These are phyloP conservation scores for Diaporthe ampelina DNA, from an alignment of 2,329 filamentous ascomycete species.

Conservation along the genomic window DNA sequence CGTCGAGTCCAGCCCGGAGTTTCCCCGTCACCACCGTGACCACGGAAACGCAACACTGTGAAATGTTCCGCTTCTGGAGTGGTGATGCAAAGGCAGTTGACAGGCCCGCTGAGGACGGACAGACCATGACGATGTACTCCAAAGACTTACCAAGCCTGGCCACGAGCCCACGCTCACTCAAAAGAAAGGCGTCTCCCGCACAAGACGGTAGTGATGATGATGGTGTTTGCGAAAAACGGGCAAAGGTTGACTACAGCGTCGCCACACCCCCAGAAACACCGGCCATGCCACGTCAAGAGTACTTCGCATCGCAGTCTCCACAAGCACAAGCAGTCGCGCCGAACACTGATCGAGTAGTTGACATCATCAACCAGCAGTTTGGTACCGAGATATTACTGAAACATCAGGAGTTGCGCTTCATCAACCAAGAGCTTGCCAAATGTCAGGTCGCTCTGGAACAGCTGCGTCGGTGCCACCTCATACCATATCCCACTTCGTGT, in stretches of 20 bases:
- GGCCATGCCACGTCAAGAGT: constrained; percentile 43
- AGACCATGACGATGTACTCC: constrained; percentile 52
- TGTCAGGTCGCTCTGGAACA: constrained; percentile 95
- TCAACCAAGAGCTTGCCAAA: constrained; percentile 96
- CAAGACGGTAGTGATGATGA: constrained; percentile 48
- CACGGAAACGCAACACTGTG: constrained; percentile 55
- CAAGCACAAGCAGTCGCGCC: constrained; percentile 52
- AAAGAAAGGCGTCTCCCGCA: constrained; percentile 56
- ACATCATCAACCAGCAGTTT: constrained; percentile 82
- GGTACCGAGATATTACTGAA: constrained; percentile 93
- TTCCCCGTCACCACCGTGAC: constrained; percentile 42
- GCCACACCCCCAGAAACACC: constrained; percentile 46
- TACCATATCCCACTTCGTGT: constrained; percentile 85
- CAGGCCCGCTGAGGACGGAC: constrained; percentile 57
- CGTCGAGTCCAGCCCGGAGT: constrained; percentile 14
- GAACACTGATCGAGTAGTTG: constrained; percentile 38
- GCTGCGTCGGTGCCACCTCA: constrained; percentile 89
- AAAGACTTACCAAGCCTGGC: constrained; percentile 33
- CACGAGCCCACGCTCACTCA: constrained; percentile 50
- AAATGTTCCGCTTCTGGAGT: constrained; percentile 75
- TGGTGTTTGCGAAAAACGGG: constrained; percentile 57
- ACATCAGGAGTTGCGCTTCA: constrained; percentile 92
- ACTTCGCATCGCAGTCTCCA: constrained; percentile 42
- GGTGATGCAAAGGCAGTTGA: constrained; percentile 71
- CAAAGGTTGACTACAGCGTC: constrained; percentile 54